These are phyloP conservation scores for Chalciporus chontae DNA, from an alignment of 768 basidiomycete species.

Conservation along the genomic window DNA sequence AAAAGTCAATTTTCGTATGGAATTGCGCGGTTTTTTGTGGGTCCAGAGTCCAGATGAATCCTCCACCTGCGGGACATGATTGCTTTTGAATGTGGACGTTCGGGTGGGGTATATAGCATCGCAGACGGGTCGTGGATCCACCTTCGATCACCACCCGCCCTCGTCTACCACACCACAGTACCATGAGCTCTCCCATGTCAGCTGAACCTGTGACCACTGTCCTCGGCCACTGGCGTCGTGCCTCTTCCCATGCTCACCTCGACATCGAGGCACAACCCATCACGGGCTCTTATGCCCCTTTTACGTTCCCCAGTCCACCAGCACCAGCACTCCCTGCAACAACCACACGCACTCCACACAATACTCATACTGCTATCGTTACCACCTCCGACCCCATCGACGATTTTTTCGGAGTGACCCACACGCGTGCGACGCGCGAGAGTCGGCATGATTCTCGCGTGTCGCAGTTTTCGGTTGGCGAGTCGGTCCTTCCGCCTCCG, in stretches of 20 bases:
- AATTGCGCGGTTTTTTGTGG: too few species aligned
- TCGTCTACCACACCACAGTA: neutral
- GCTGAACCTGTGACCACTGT: slow-evolving; percentile 4
- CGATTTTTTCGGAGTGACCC: slow-evolving; percentile 29
- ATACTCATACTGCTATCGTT: neutral
- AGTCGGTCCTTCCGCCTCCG: slow-evolving; percentile 25
- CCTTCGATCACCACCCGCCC: neutral
- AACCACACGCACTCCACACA: slow-evolving; percentile 2
- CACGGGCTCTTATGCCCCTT: slow-evolving; percentile 3
- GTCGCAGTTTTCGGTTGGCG: slow-evolving; percentile 1
- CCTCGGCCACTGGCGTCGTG: slow-evolving; percentile 14
- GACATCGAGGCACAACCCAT: slow-evolving; percentile 19
- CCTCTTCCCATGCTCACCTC: slow-evolving; percentile 1
- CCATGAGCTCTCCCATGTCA: slow-evolving; percentile 6
- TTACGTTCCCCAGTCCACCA: slow-evolving; percentile 5
- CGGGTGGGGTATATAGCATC: slow-evolving; percentile 6
- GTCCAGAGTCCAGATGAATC: too few species aligned
- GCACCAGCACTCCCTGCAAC: slow-evolving; percentile 2
- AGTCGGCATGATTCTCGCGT: slow-evolving; percentile 31
- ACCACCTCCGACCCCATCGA: slow-evolving; percentile 18
- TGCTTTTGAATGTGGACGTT: too few species aligned
- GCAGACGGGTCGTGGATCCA: too few species aligned
- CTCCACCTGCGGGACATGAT: too few species aligned
- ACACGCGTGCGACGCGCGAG: slow-evolving; percentile 23
- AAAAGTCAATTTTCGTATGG: too few species aligned